Evolutionary conservation across 2,329 filamentous ascomycete genomes (phyloP).

Genomic region (Verticillium isaacii): DNA sequence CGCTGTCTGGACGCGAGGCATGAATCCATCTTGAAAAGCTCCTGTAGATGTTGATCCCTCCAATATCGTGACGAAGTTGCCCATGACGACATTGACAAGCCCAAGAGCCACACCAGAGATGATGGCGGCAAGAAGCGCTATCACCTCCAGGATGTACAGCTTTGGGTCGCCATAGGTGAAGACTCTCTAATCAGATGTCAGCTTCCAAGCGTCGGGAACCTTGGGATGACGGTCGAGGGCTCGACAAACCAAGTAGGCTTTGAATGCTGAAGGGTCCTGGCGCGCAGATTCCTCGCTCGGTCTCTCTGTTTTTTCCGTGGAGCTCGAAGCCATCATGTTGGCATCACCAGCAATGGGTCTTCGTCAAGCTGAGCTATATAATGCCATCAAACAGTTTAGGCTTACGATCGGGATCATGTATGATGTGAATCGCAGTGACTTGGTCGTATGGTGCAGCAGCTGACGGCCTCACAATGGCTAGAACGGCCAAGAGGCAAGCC

Average conservation of each 20-base stretch:
- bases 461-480: no score
- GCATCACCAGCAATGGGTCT: background rate
- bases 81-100: slow-evolving; percentile 1
- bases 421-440: no score
- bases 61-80: background rate
- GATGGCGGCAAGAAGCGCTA: slow-evolving; percentile 1
- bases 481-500: no score
- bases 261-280: background rate
- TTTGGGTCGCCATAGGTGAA: slow-evolving; percentile 16
- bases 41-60: slow-evolving; percentile 3
- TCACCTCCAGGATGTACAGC: slow-evolving; percentile 1
- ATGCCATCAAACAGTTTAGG: no score
- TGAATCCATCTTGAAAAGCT: slow-evolving; percentile 12
- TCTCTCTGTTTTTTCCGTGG: background rate
- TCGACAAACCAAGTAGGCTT: background rate
- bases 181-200: slow-evolving; percentile 14
- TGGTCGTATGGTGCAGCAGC: no score
- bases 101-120: background rate
- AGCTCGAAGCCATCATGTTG: background rate
- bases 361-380: no score
- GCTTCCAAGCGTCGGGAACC: background rate
- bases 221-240: background rate
- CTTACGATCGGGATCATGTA: no score
- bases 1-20: slow-evolving; percentile 8
- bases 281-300: background rate